These are phyloP conservation scores for Andalucia godoyi DNA, from an alignment of 78 protist species.

Conservation along the genomic window DNA sequence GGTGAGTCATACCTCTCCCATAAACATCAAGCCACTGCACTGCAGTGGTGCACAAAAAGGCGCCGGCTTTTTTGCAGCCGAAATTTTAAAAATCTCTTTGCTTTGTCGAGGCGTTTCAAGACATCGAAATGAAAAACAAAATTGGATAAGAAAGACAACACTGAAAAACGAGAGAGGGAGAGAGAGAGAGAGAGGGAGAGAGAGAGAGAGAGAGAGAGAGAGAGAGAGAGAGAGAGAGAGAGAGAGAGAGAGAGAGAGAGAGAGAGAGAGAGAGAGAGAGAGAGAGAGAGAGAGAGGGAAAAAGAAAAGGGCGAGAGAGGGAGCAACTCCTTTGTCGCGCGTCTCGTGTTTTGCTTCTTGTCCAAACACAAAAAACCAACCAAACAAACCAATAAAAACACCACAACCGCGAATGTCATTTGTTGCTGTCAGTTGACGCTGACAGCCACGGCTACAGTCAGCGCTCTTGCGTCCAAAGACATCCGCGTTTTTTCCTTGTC, in stretches of 20 bases:
- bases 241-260: conserved; percentile 6
- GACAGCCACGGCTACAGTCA: too few relatives aligned
- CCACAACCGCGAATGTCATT: too few relatives aligned
- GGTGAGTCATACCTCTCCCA: background rate
- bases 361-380: too few relatives aligned
- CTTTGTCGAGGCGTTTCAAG: background rate
- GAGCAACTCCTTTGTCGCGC: too few relatives aligned
- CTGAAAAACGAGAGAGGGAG: too few relatives aligned
- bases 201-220: conserved; percentile 9
- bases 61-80: background rate
- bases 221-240: conserved; percentile 9
- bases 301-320: background rate
- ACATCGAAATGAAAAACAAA: background rate
- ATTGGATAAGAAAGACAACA: background rate
- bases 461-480: too few relatives aligned
- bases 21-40: background rate
- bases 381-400: too few relatives aligned
- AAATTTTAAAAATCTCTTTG: background rate
- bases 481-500: too few relatives aligned
- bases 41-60: background rate
- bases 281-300: conserved; percentile 4
- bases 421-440: too few relatives aligned
- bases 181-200: background rate
- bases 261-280: conserved; percentile 9
- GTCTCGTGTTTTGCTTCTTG: too few relatives aligned